Base-by-base conservation (phyloP, 495 filamentous ascomycete species). In the Trichoderma gamsii region DNA sequence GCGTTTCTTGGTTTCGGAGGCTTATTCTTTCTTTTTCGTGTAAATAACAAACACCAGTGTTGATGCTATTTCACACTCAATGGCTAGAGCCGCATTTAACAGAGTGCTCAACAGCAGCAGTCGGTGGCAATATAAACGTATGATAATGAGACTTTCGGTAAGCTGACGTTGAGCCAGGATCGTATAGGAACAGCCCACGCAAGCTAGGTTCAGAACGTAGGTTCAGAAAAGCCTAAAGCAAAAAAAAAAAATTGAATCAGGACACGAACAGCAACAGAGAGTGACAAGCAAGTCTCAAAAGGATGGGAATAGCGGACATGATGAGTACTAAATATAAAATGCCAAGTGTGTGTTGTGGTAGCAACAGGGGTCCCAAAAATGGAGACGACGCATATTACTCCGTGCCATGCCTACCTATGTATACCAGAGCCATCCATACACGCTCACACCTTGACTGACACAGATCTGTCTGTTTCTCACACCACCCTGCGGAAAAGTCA, bases 251-350 rank as follows among this genome's bases (percentile, higher is more conserved):
- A 16, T 35, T 23, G n/a, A 27, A 61, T 29, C 23, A 25, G 16
- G 21, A 29, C 13, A 61, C 1, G 27, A 5, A 21, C 15, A 61
- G 25, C 4, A 32, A 61, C 4, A 61, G 25, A 5, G 25, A 61
- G n/a, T 29, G 25, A 61, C 27, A 21, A 12, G 27, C 25, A 61
- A 13, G 23, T 32, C 25, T 13, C 4, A 25, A 32, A 12, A 29
- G 56, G 9, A 61, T 9, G 29, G 56, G 56, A 61, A 61, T 61
- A 21, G 56, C 23, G 23, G 44, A 49, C 44, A 16, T 49, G 44
- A n/a, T n/a, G 56, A 61, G 56, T n/a, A 61, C 25, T 61, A 61
- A 61, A 61, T 61, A 32, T 61, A 61, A 49, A 61, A 61, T 61
- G 56, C 56, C 56, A 25, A 61, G 56, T 61, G 56, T 61, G 56